Conservation (phyloP, 768 basidiomycete species). For the Phlebiopsis flavidoalba region DNA sequence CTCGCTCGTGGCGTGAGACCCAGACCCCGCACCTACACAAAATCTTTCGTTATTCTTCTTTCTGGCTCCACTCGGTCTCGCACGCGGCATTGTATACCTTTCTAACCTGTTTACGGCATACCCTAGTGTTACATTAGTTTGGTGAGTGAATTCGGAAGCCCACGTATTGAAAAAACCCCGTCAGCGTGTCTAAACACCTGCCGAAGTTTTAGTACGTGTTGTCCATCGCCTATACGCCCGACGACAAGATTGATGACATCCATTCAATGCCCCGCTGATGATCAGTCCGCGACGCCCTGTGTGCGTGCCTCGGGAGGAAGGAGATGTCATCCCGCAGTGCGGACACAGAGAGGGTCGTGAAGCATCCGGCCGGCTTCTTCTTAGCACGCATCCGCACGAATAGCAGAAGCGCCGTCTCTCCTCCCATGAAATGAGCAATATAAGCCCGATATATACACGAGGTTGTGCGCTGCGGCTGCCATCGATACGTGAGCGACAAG, state of each 20-base stretch:
- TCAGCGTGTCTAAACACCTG: not conserved
- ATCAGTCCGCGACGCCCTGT: not conserved
- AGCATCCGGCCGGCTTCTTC: not conserved
- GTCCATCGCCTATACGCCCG: not conserved
- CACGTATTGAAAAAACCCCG: not conserved
- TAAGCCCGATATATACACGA: not conserved
- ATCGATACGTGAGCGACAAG: not conserved
- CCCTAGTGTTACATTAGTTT: not conserved
- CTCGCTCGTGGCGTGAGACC: not conserved
- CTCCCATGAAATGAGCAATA: not conserved
- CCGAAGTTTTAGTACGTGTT: constrained; percentile 1
- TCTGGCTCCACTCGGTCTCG: not conserved
- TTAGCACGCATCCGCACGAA: not conserved
- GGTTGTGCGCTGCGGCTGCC: not conserved
- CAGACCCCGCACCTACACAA: not conserved
- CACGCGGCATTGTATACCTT: not conserved
- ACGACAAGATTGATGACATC: not conserved
- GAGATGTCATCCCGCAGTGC: not conserved
- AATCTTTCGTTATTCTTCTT: not conserved
- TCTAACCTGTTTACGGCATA: not conserved
- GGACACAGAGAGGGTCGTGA: not conserved
- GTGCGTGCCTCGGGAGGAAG: not conserved
- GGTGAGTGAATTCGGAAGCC: not conserved
- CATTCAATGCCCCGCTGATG: not conserved
- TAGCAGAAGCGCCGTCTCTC: not conserved